phyloP scores from a whole-genome alignment of 257 asterid species.

The Gentiana straminea region DNA sequence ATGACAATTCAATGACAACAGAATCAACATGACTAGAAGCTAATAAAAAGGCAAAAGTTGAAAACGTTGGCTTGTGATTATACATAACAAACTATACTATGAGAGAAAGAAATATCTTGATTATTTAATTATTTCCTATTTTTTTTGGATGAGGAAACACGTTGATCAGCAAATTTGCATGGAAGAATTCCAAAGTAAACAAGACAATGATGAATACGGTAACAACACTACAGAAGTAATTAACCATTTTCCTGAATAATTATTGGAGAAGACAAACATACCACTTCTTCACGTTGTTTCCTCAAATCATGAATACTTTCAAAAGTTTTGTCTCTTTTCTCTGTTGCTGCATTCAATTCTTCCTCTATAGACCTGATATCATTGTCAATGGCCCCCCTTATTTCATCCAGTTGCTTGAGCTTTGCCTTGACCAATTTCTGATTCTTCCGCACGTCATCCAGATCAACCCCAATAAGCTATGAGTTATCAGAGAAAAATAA shows the following conservation, averaged over 20 bases:
- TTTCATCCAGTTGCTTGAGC: conserved; percentile 64
- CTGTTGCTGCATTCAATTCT: conserved; percentile 40
- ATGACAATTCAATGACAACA: too few species aligned
- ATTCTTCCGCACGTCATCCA: conserved; percentile 79
- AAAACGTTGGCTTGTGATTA: neutral
- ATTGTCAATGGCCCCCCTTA: conserved; percentile 37
- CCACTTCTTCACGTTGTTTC: conserved; percentile 68
- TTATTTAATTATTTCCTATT: too few species aligned
- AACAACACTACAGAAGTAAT: neutral
- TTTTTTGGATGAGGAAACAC: too few species aligned
- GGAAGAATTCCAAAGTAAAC: neutral
- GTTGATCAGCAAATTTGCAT: neutral
- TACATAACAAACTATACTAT: neutral
- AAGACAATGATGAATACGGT: neutral
- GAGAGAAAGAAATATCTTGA: neutral
- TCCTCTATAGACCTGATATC: conserved; percentile 39
- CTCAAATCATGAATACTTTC: conserved; percentile 47
- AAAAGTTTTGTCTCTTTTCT: conserved; percentile 48
- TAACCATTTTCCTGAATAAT: neutral
- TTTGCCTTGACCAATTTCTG: conserved; percentile 45
- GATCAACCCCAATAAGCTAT: conserved; percentile 63
- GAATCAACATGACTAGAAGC: too few species aligned
- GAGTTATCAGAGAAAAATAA: neutral
- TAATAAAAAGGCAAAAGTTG: too few species aligned
- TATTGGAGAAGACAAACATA: conserved; percentile 14